Evolutionary conservation across 192 early-diverging fungal species (phyloP).

Genomic region (Diversispora eburnea): DNA sequence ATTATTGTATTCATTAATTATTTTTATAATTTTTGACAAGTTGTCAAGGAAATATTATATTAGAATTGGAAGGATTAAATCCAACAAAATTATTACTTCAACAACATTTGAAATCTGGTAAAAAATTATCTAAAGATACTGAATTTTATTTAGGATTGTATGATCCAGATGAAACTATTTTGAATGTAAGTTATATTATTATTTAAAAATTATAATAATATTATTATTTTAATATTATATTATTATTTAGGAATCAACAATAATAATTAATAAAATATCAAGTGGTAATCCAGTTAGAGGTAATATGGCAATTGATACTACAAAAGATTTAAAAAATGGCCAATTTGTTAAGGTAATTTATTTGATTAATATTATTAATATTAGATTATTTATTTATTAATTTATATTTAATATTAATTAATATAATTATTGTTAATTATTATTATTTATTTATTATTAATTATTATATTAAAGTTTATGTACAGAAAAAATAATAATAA

Average conservation of each 20-base stretch:
- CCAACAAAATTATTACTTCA: slow-evolving; percentile 49
- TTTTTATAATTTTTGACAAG: slow-evolving; percentile 11
- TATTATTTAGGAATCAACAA: slow-evolving; percentile 23
- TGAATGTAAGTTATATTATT: slow-evolving; percentile 24
- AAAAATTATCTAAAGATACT: slow-evolving; percentile 47
- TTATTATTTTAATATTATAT: neutral
- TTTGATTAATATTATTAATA: neutral
- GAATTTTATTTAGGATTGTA: slow-evolving; percentile 51
- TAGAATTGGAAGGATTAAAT: slow-evolving; percentile 49
- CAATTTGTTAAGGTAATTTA: slow-evolving; percentile 49
- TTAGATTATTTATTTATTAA: neutral
- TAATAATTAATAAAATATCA: slow-evolving; percentile 43
- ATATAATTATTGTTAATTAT: no score
- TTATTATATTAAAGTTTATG: slow-evolving; percentile 29
- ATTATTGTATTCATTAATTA: neutral
- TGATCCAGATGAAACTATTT: slow-evolving; percentile 19
- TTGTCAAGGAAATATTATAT: slow-evolving; percentile 54
- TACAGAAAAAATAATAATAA: slow-evolving; percentile 2
- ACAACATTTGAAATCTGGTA: neutral
- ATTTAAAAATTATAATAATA: neutral
- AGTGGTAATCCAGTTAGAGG: slow-evolving; percentile 55
- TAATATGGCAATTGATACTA: slow-evolving; percentile 58
- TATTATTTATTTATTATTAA: neutral
- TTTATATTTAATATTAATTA: neutral
- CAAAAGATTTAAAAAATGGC: slow-evolving; percentile 43